Percentiles rank a stretch among this genome's conserved stretches.
Evolutionary conservation across 2,329 filamentous ascomycete species (phyloP).

Genomic region (Penicillium sp.): DNA sequence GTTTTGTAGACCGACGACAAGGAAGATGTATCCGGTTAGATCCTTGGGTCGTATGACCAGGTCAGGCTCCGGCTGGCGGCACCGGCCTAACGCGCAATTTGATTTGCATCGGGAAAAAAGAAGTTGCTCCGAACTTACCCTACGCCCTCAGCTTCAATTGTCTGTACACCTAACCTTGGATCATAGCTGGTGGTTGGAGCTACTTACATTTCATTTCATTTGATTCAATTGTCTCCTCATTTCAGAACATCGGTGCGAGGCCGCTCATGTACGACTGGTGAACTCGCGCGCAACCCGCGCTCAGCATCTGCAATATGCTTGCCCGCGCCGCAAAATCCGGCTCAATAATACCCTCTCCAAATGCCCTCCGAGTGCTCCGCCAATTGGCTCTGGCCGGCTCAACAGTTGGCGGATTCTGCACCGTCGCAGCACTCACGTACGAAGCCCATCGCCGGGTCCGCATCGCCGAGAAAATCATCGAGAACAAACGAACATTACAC

Average conservation of each 20-base stretch:
- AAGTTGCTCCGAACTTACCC: constrained; percentile 17
- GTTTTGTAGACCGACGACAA: neutral
- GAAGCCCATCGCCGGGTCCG: constrained; percentile 43
- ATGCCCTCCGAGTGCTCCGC: constrained; percentile 45
- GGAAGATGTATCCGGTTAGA: neutral
- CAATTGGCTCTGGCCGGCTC: constrained; percentile 37
- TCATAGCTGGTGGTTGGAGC: neutral
- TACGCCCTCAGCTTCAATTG: constrained; percentile 13
- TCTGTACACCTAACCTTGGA: neutral
- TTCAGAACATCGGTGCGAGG: neutral
- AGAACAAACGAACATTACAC: constrained; percentile 46
- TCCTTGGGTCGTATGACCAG: constrained; percentile 12
- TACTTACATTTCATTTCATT: neutral
- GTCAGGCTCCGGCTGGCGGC: constrained; percentile 6
- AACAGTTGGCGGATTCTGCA: constrained; percentile 43
- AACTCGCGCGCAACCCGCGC: constrained; percentile 29
- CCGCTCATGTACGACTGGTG: constrained; percentile 22
- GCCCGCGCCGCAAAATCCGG: constrained; percentile 31
- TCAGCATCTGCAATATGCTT: constrained; percentile 32
- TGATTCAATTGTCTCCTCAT: neutral
- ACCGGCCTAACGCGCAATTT: constrained; percentile 16
- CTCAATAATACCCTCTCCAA: constrained; percentile 44
- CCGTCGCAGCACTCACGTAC: constrained; percentile 44
- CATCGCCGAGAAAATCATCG: constrained; percentile 44
- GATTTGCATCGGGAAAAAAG: constrained; percentile 21